Percentiles rank a stretch among this genome's conserved stretches.
Conservation (phyloP, 306 rosid genomes). For the Luffa aegyptiaca region DNA sequence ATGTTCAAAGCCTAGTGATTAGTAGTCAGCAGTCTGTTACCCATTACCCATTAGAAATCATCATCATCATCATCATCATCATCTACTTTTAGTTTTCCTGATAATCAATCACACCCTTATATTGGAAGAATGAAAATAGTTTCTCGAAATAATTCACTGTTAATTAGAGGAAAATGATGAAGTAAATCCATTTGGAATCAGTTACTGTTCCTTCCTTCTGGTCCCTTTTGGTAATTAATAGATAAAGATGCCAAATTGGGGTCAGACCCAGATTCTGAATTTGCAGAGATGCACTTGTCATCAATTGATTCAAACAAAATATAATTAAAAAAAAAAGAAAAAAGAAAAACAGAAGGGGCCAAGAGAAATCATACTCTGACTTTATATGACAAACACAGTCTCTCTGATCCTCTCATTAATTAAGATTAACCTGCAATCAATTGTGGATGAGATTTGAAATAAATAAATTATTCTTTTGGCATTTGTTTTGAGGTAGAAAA, state of each 20-base stretch:
- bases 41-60: not conserved
- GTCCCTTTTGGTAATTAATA: not conserved
- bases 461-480: not conserved
- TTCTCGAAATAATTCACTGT: not conserved
- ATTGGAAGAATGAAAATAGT: not conserved
- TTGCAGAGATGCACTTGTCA: not conserved
- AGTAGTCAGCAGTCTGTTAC: not conserved
- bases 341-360: not conserved
- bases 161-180: not conserved
- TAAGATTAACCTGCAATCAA: not conserved
- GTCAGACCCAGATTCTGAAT: constrained; percentile 11
- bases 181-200: not conserved
- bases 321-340: not conserved
- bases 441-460: not conserved
- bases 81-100: not conserved
- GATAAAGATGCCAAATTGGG: constrained; percentile 2
- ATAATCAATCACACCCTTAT: not conserved
- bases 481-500: not conserved
- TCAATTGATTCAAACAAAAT: not conserved
- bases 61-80: not conserved
- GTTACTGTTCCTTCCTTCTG: not conserved
- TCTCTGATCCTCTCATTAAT: not conserved
- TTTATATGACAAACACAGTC: not conserved
- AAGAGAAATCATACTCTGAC: not conserved
- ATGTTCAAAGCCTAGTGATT: constrained; percentile 1